Evolutionary conservation across 192 early-diverging fungal genomes (phyloP).

Genomic region (Rhizophagus prolifer): DNA sequence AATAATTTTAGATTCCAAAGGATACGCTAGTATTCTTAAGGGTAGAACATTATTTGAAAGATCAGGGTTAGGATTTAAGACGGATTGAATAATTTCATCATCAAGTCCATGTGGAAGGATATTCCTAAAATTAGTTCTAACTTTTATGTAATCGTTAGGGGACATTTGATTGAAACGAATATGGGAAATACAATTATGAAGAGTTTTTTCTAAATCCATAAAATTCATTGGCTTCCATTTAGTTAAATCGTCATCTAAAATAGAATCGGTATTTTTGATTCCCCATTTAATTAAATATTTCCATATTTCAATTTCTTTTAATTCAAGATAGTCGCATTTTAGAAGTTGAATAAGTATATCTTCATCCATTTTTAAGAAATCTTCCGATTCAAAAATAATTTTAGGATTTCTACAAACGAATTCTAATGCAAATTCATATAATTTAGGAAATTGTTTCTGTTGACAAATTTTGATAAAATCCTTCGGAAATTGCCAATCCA

Average conservation of each 20-base stretch:
- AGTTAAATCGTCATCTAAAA: background rate
- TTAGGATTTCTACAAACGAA: background rate
- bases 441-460: background rate
- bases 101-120: background rate
- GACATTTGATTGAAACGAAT: background rate
- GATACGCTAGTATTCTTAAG: background rate
- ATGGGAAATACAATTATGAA: background rate
- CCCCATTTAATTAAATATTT: conserved; percentile 17
- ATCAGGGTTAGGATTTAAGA: background rate
- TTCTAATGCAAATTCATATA: background rate
- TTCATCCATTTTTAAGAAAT: background rate
- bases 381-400: conserved; percentile 6
- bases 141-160: no score
- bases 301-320: conserved; percentile 18
- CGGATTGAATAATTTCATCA: background rate
- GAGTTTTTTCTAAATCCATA: background rate
- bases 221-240: background rate
- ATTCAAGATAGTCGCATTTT: background rate
- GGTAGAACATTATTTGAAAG: background rate
- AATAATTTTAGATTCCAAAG: background rate
- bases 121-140: no score
- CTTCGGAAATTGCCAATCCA: background rate
- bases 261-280: background rate
- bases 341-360: background rate
- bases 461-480: background rate